These are phyloP conservation scores for Amorphotheca resinae DNA, from an alignment of 495 filamentous ascomycete species.

Conservation along the genomic window DNA sequence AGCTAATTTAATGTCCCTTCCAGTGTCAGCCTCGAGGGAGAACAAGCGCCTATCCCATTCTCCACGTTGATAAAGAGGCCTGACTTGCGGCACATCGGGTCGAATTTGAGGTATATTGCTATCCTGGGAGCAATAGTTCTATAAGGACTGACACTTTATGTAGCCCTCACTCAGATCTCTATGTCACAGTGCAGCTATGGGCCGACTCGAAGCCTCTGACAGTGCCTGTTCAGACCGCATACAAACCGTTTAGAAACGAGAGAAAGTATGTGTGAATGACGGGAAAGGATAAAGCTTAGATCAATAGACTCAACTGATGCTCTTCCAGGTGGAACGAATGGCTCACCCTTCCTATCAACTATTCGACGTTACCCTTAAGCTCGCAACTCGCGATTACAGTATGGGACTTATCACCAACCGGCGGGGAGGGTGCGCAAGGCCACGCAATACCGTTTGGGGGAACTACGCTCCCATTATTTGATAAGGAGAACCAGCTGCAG, in stretches of 20 bases:
- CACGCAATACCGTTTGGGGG: constrained; percentile 89
- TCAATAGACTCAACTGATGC: constrained; percentile 3
- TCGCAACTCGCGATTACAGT: constrained; percentile 84
- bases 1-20: constrained; percentile 10
- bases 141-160: background rate
- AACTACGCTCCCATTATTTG: constrained; percentile 82
- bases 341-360: constrained; percentile 73
- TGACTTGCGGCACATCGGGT: constrained; percentile 73
- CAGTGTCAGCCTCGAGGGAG: constrained; percentile 79
- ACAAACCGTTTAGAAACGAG: constrained; percentile 70
- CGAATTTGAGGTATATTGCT: constrained; percentile 44
- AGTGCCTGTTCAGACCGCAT: constrained; percentile 81
- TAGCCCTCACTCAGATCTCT: constrained; percentile 70
- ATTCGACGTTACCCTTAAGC: constrained; percentile 64
- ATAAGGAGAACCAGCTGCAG: constrained; percentile 74
- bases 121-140: constrained; percentile 4
- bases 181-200: constrained; percentile 86
- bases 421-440: constrained; percentile 45
- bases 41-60: constrained; percentile 62
- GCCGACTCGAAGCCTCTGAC: constrained; percentile 91
- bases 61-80: constrained; percentile 67
- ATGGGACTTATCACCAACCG: constrained; percentile 83
- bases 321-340: constrained; percentile 77
- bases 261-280: constrained; percentile 29
- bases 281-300: background rate